Percentiles rank a stretch among this genome's conserved stretches.
These are phyloP conservation scores for Panicum hallii DNA, from an alignment of 202 grass and related monocot genomes.

Conservation along the genomic window DNA sequence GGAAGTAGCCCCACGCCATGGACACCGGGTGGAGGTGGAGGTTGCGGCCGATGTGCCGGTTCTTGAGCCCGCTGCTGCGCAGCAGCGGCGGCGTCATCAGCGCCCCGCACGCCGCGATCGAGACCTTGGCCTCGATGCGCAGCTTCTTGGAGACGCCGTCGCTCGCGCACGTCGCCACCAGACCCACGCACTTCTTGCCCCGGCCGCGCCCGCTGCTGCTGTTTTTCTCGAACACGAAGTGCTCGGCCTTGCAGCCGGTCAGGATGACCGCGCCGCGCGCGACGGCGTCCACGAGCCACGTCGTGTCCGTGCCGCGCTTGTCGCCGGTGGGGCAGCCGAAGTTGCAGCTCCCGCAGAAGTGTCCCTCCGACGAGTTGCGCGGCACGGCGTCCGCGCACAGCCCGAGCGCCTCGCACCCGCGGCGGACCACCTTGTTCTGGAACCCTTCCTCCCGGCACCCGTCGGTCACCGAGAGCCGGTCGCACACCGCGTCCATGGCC, in stretches of 20 bases:
- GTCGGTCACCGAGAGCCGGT: conserved; percentile 60
- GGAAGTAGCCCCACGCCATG: conserved; percentile 95
- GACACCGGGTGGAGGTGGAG: conserved; percentile 89
- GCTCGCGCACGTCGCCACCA: conserved; percentile 57
- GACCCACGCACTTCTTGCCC: conserved; percentile 70
- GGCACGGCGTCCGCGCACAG: conserved; percentile 59
- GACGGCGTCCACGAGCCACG: conserved; percentile 91
- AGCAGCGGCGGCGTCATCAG: conserved; percentile 79
- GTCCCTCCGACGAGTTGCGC: conserved; percentile 73
- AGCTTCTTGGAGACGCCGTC: conserved; percentile 60
- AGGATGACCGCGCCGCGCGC: conserved; percentile 68
- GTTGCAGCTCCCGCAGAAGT: conserved; percentile 79
- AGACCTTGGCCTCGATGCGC: conserved; percentile 72
- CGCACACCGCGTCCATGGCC: conserved; percentile 78
- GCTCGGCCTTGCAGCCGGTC: conserved; percentile 78
- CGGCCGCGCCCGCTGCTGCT: neutral
- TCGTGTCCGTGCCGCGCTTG: conserved; percentile 85
- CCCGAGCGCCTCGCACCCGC: conserved; percentile 73
- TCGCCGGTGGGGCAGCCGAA: conserved; percentile 74
- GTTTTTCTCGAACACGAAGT: conserved; percentile 55
- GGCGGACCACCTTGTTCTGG: conserved; percentile 77
- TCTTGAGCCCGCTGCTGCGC: conserved; percentile 70
- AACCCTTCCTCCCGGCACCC: conserved; percentile 71
- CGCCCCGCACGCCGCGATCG: conserved; percentile 74
- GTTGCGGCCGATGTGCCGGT: conserved; percentile 84